Base-by-base conservation (phyloP, 2,329 filamentous ascomycete species). In the Phaeophleospora eucalypticola region DNA sequence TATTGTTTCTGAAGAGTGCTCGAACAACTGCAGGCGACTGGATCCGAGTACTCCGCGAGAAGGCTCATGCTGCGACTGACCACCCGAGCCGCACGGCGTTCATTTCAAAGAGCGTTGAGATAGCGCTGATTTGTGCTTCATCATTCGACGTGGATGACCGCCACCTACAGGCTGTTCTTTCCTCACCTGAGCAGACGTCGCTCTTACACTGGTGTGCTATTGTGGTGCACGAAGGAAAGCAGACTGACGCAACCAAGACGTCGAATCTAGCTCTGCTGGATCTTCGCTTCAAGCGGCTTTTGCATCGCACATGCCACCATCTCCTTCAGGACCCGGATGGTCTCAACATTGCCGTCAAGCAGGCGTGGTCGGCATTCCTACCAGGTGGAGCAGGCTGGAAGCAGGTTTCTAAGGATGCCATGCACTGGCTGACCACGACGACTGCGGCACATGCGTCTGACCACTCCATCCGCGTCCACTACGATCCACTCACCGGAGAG, bases 81-180 rank as follows among this genome's bases (percentile, higher is more conserved):
- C 58, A 64, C 0, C 63, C 71, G 1, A 62, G 51, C 9, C 55
- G 54, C 4, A 43, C 21, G 2, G 43, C 39, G 14, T 59, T 59
- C 39, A 61, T 45, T 0, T 64, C 72, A 0, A 62, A 66, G 15
- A 69, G 67, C 0, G 69, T 84, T 0, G 75, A 73, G 63, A 74
- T 80, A 0, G 74, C 81, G 0, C 50, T 86, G 0, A 65, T 85
- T 0, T 84, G 80, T 41, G 67, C 72, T 18, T 65, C 70, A 2
- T 79, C 76, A 0, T 76, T 76, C 45, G 59, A 65, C 36, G 53
- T 56, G 1, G 56, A 58, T 44, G 56, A 51, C 41, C 36, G 36
- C 7, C 49, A 46, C 46, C 19, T 61, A 0, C 41, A 44, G 20
- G 39, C 49, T 6, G 45, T 57, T 1, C 48, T 65, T 1, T 35